A percentile compares a stretch with the other conserved stretches of the same genome.
Evolutionary conservation across 2,329 filamentous ascomycete genomes (phyloP).

Genomic region (Cercospora nicotianae): DNA sequence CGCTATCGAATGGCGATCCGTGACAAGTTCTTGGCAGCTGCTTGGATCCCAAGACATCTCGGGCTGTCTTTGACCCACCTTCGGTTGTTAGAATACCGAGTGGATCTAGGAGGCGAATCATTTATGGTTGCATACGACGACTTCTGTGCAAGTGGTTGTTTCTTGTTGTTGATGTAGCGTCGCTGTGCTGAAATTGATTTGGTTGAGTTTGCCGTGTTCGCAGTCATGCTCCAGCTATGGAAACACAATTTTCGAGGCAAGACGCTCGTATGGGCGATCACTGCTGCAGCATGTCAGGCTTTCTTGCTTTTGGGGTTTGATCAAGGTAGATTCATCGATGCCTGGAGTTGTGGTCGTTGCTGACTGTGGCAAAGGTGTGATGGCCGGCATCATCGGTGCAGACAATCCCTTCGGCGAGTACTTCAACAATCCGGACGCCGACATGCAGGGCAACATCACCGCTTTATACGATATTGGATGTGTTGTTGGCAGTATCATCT

Average conservation of each 20-base stretch:
- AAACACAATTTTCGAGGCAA: constrained; percentile 9
- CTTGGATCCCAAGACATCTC: neutral
- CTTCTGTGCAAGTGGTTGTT: neutral
- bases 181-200: neutral
- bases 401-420: constrained; percentile 7
- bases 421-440: constrained; percentile 3
- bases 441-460: constrained; percentile 52
- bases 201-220: neutral
- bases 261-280: constrained; percentile 2
- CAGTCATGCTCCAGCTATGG: constrained; percentile 2
- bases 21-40: neutral
- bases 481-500: constrained; percentile 44
- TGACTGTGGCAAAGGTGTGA: constrained; percentile 8
- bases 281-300: constrained; percentile 11
- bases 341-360: neutral
- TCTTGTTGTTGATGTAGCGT: neutral
- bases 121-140: neutral
- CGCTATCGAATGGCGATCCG: neutral
- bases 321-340: neutral
- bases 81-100: neutral
- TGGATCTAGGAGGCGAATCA: neutral
- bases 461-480: constrained; percentile 57
- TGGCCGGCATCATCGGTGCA: constrained; percentile 14
- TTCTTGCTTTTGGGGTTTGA: constrained; percentile 7
- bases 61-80: neutral